Evolutionary conservation across 371 early-diverging fungal genomes (phyloP).

Genomic region (Mortierella sp.): DNA sequence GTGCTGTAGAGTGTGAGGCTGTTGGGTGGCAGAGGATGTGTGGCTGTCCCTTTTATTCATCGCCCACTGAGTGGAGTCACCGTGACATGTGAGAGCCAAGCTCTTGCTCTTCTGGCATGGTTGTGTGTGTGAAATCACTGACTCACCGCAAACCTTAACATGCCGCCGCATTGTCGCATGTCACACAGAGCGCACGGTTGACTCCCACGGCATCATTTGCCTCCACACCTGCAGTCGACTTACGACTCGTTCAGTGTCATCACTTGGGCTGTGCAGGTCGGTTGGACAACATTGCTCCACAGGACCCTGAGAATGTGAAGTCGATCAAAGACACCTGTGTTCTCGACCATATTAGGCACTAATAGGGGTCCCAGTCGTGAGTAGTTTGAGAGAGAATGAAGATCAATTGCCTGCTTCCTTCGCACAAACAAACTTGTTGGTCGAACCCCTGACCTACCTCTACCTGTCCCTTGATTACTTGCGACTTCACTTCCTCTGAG

Average conservation of each 20-base stretch:
- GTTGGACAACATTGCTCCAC: conserved; percentile 6
- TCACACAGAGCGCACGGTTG: no score
- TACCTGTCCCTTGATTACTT: not conserved
- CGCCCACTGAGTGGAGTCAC: not conserved
- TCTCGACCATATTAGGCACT: conserved; percentile 23
- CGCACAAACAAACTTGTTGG: conserved; percentile 31
- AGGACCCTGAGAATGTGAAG: conserved; percentile 14
- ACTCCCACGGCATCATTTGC: no score
- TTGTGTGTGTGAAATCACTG: no score
- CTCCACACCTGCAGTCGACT: conserved; percentile 78
- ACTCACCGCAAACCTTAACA: no score
- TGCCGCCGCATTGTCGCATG: no score
- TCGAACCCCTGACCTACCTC: conserved; percentile 11
- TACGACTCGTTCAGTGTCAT: conserved; percentile 73
- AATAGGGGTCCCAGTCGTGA: not conserved
- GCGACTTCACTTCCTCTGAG: not conserved
- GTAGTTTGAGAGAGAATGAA: not conserved
- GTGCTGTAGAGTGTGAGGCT: not conserved
- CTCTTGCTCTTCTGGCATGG: no score
- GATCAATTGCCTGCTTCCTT: no score
- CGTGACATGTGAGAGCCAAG: no score
- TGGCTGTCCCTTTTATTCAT: not conserved
- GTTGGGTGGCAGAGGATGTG: not conserved
- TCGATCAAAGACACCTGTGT: conserved; percentile 21
- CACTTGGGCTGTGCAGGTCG: not conserved